These are phyloP conservation scores for Microbotryum lychnidis-dioicae DNA, from an alignment of 1,284 basidiomycete species.

Conservation along the genomic window DNA sequence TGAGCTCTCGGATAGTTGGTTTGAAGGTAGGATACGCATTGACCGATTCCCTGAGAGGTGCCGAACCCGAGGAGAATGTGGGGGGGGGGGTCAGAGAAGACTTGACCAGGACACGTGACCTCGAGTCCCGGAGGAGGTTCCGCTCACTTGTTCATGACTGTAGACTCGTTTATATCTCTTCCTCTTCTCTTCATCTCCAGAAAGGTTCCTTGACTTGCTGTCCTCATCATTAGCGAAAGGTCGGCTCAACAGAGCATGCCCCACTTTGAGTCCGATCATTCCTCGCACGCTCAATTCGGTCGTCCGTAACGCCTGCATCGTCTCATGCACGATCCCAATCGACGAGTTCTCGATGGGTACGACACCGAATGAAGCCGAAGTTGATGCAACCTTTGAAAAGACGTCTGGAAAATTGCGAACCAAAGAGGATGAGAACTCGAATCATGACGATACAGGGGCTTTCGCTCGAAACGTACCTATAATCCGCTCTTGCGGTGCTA, in stretches of 20 bases:
- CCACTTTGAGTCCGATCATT: conserved; percentile 26
- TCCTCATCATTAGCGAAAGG: not conserved
- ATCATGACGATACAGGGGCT: not conserved
- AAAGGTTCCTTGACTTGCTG: not conserved
- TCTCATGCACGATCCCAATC: conserved; percentile 32
- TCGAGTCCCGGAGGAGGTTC: not conserved
- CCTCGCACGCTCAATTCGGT: conserved; percentile 17
- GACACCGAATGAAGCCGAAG: conserved; percentile 17
- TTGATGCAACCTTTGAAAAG: conserved; percentile 21
- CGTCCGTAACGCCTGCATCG: conserved; percentile 21
- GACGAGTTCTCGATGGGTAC: conserved; percentile 35
- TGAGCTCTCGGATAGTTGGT: conserved; percentile 17
- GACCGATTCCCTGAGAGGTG: conserved; percentile 28
- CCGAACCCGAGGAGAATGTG: too few species aligned
- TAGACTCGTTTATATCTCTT: conserved; percentile 22
- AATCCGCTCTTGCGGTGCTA: conserved; percentile 18
- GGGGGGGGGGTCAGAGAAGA: not conserved
- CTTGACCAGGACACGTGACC: not conserved
- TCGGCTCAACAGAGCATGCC: conserved; percentile 29
- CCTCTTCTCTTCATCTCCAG: not conserved
- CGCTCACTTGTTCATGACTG: conserved; percentile 33
- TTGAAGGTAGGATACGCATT: conserved; percentile 27
- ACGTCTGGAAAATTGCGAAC: conserved; percentile 17
- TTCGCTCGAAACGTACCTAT: conserved; percentile 6
- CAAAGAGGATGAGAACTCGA: not conserved